A percentile compares a stretch with the other conserved stretches of the same genome.
These are phyloP conservation scores for Cupressus sempervirens DNA, from an alignment of 75 land plant genomes.

Conservation along the genomic window DNA sequence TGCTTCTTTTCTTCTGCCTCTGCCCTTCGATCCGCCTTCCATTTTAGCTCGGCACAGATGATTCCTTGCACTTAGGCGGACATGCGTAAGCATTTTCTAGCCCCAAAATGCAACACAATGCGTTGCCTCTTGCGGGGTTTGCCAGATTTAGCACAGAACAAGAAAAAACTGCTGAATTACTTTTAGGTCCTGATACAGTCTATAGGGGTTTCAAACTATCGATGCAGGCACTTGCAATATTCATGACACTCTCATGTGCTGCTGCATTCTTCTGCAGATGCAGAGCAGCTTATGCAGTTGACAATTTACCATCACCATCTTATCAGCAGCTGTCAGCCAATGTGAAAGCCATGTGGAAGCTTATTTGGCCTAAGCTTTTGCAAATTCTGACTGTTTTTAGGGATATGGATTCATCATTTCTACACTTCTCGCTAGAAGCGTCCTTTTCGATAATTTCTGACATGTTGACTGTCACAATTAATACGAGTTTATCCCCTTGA, in stretches of 20 bases:
- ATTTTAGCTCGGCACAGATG: too few relatives aligned
- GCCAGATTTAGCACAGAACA: background rate
- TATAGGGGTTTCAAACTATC: background rate
- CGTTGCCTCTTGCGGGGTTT: background rate
- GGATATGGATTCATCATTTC: conserved; percentile 78
- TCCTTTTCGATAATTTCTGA: too few relatives aligned
- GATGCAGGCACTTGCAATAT: background rate
- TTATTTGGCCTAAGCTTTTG: conserved; percentile 45
- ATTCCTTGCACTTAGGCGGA: too few relatives aligned
- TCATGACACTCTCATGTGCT: conserved; percentile 10
- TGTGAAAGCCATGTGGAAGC: background rate
- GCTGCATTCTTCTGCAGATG: conserved; percentile 11
- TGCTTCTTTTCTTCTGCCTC: too few relatives aligned
- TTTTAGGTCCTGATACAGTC: background rate
- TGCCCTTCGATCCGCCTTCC: too few relatives aligned
- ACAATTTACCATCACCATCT: background rate
- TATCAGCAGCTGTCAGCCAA: background rate
- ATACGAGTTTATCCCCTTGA: too few relatives aligned
- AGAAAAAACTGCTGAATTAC: background rate
- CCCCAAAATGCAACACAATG: background rate
- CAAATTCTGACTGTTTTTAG: conserved; percentile 59
- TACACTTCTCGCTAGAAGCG: too few relatives aligned
- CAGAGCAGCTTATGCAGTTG: conserved; percentile 14
- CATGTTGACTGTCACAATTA: too few relatives aligned
- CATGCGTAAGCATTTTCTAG: too few relatives aligned